Evolutionary conservation across 2,329 filamentous ascomycete species (phyloP).

Genomic region (Paecilomyces dactylethromorphus): DNA sequence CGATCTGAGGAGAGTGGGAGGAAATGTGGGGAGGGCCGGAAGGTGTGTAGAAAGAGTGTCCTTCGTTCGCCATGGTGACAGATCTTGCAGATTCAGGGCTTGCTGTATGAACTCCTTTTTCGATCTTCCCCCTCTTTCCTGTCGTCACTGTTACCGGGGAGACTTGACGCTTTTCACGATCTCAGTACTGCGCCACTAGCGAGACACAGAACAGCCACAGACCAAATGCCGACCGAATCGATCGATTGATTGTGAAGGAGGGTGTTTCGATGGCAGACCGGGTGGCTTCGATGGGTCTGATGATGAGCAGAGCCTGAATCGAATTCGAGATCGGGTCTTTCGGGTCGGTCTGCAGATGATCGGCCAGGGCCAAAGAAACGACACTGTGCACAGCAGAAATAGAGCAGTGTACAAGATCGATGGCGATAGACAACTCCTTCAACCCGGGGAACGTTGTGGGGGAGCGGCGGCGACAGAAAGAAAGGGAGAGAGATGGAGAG

Average conservation of each 20-base stretch:
- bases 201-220: not conserved
- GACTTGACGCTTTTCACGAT: not conserved
- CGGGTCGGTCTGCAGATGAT: not conserved
- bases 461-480: not conserved
- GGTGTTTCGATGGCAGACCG: not conserved
- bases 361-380: not conserved
- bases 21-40: constrained; percentile 21
- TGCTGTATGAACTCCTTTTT: not conserved
- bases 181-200: not conserved
- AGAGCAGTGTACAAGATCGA: not conserved
- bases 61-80: constrained; percentile 23
- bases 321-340: not conserved
- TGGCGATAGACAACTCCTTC: not conserved
- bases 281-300: not conserved
- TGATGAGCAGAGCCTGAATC: not conserved
- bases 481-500: not conserved
- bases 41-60: constrained; percentile 28
- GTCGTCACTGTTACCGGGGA: not conserved
- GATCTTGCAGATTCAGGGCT: not conserved
- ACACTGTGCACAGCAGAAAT: not conserved
- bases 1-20: constrained; percentile 21
- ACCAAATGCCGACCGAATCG: not conserved
- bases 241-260: not conserved
- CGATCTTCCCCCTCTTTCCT: not conserved
- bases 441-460: not conserved